Percentiles rank a stretch among this genome's conserved stretches.
Evolutionary conservation across 1,139 yeast genomes (phyloP).

Genomic region (Nematodospora anomalae): DNA sequence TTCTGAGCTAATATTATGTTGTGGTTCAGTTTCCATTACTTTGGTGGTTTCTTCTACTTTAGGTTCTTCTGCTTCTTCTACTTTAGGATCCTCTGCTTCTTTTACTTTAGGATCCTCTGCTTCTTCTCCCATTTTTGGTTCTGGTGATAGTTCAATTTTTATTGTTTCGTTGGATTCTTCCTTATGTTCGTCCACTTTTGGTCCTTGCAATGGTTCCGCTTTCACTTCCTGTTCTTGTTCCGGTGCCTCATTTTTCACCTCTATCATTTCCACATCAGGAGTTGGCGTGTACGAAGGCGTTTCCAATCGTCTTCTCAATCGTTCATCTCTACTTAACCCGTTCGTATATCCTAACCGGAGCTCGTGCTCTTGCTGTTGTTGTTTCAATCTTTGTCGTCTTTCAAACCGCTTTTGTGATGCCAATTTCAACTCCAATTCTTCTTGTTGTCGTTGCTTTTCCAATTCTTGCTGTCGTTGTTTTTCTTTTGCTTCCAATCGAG

Average conservation of each 20-base stretch:
- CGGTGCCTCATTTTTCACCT: not conserved
- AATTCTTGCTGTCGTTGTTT: conserved; percentile 41
- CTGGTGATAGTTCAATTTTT: too few species aligned
- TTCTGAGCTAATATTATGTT: too few species aligned
- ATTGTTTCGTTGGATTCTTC: too few species aligned
- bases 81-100: too few species aligned
- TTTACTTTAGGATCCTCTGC: too few species aligned
- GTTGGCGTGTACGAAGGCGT: conserved; percentile 10
- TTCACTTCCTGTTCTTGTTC: too few species aligned
- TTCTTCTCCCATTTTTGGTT: too few species aligned
- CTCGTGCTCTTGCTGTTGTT: conserved; percentile 6
- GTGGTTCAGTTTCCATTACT: too few species aligned
- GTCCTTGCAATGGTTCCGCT: not conserved
- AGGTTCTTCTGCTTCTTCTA: too few species aligned
- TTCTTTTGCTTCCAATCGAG: conserved; percentile 52
- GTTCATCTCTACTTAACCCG: conserved; percentile 41
- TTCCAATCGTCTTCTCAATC: conserved; percentile 31
- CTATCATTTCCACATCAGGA: conserved; percentile 5
- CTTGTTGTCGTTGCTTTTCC: conserved; percentile 32
- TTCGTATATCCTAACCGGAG: conserved; percentile 20
- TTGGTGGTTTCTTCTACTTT: too few species aligned
- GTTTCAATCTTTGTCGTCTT: conserved; percentile 31
- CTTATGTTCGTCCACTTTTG: too few species aligned
- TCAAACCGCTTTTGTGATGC: conserved; percentile 41
- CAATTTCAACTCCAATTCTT: conserved; percentile 29